Conservation (phyloP, 2,329 filamentous ascomycete species). For the Didymella exigua region DNA sequence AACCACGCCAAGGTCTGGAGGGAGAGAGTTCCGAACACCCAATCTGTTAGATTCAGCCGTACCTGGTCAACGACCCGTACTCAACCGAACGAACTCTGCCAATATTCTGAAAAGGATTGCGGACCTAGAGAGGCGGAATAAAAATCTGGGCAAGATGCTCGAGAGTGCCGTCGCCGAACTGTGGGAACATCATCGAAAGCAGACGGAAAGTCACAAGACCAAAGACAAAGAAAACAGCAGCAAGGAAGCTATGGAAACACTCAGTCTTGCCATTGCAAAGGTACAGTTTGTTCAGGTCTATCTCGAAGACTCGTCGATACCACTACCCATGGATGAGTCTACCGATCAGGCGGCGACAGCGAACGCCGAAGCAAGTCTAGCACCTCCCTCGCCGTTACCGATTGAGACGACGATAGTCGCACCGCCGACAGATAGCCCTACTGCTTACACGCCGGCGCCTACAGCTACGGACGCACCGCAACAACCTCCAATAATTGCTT, state of each 20-base stretch:
- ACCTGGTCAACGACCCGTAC: constrained; percentile 22
- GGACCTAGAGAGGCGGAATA: constrained; percentile 67
- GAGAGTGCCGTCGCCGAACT: constrained; percentile 69
- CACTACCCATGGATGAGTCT: constrained; percentile 49
- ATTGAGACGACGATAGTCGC: constrained; percentile 28
- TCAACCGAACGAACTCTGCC: constrained; percentile 30
- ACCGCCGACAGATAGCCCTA: constrained; percentile 25
- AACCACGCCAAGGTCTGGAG: constrained; percentile 41
- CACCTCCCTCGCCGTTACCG: constrained; percentile 24
- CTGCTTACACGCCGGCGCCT: constrained; percentile 10
- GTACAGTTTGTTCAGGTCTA: constrained; percentile 60
- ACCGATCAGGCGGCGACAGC: constrained; percentile 34
- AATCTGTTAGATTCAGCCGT: constrained; percentile 28
- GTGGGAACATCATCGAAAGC: constrained; percentile 62
- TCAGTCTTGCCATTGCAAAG: constrained; percentile 57
- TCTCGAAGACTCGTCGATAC: constrained; percentile 53
- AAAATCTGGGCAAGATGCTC: constrained; percentile 69
- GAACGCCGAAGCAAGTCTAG: constrained; percentile 27
- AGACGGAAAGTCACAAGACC: constrained; percentile 49
- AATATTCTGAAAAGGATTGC: constrained; percentile 40
- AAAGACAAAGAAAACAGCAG: constrained; percentile 35
- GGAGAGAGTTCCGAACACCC: constrained; percentile 44
- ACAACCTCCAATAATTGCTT: constrained; percentile 12
- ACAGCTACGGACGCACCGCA: constrained; percentile 3
- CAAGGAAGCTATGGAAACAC: constrained; percentile 47